Evolutionary conservation across 495 filamentous ascomycete genomes (phyloP), one percentile per base, ranked within the genome.

Genomic region (Amniculicola lignicola): DNA sequence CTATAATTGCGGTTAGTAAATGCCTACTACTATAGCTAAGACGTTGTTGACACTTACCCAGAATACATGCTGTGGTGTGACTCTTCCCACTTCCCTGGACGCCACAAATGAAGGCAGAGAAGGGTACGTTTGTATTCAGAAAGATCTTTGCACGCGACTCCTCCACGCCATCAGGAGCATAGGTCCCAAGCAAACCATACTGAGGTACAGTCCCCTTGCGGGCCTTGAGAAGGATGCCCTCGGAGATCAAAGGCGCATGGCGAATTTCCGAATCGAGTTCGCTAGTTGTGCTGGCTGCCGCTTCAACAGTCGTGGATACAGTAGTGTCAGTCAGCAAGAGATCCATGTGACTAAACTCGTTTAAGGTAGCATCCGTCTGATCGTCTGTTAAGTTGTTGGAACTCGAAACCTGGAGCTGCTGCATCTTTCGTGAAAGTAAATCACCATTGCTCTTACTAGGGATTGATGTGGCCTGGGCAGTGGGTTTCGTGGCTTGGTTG

Each of bases 31-130:
- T 33, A n/a, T n/a, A 7, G 7, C 7, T n/a, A 33, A 33, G 29
- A 33, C 29, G 29, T n/a, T 88, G 84, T 18, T 10, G 18, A 10
- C 9, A 40, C 29, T 33, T 33, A 33, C 29, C 29, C 4, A 89
- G 72, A 21, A 92, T 69, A 62, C 84, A 88, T 0, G 84, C 81
- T 12, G 88, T 66, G 0, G 84, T 88, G 61, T 90, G 84, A 37
- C 81, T 85, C 72, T 90, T 92, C 1, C 87, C 88, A 39, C 81
- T 84, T 0, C 86, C 87, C 65, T 90, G 87, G 40, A 78, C 79
- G 4, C 87, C 87, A 56, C 87, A 92, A 40, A 92, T 85, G 66
- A 90, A 90, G 0, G 77, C 76, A 29, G 82, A 85, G 5, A 79
- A 86, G 0, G 87, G 86, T 0, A 79, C 72, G 6, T 83, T 75